A percentile compares a stretch with the other conserved stretches of the same genome.
phyloP scores from a whole-genome alignment of 371 early-diverging fungal species.

The Rhizomucor miehei region DNA sequence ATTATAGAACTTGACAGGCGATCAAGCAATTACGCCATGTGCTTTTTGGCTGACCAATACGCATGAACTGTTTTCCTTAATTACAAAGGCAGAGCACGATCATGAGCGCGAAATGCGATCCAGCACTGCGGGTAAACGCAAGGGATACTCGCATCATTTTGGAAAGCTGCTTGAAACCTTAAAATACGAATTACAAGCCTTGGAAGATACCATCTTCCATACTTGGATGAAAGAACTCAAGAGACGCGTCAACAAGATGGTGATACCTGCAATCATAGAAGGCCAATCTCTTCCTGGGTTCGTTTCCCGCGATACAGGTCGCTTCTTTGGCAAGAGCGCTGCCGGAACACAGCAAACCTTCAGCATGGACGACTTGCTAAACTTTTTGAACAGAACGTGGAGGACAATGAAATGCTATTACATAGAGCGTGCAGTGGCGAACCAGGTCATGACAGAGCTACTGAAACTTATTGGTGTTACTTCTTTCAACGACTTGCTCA shows the following conservation, averaged over 20 bases:
- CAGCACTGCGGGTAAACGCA: conserved; percentile 12
- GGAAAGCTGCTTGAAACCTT: conserved; percentile 50
- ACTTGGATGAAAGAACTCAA: conserved; percentile 91
- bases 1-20: conserved; percentile 35
- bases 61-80: conserved; percentile 79
- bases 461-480: conserved; percentile 85
- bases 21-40: conserved; percentile 60
- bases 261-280: conserved; percentile 89
- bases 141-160: conserved; percentile 30
- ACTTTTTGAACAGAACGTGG: conserved; percentile 85
- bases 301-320: conserved; percentile 79
- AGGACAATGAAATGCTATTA: conserved; percentile 91
- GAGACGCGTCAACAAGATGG: conserved; percentile 85
- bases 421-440: conserved; percentile 71
- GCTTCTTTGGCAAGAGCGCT: conserved; percentile 76
- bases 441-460: conserved; percentile 83
- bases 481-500: conserved; percentile 90
- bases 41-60: conserved; percentile 94
- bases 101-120: conserved; percentile 31
- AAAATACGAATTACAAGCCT: conserved; percentile 54
- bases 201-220: conserved; percentile 63
- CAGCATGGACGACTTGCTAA: conserved; percentile 85
- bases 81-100: conserved; percentile 33
- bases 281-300: conserved; percentile 86
- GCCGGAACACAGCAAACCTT: conserved; percentile 65